These are phyloP conservation scores for Arabidopsis hybrid DNA, from an alignment of 441 rosid species.

Conservation along the genomic window DNA sequence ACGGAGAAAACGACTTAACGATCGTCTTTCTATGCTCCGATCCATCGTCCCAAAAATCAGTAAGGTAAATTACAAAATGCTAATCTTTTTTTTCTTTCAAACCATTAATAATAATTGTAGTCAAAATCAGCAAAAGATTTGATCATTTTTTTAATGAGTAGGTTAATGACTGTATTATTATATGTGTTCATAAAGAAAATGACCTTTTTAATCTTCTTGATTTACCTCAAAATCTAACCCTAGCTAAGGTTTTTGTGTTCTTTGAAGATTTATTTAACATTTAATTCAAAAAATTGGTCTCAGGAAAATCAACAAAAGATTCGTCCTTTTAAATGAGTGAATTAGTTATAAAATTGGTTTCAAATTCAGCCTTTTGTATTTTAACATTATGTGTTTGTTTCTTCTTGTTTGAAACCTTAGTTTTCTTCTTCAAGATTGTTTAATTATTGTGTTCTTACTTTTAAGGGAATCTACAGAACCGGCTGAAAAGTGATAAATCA, in stretches of 20 bases:
- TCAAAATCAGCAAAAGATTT: constrained; percentile 27
- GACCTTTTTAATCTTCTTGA: constrained; percentile 18
- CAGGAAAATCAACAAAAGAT: not conserved
- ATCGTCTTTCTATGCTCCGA: constrained; percentile 94
- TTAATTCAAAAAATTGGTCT: too few relatives aligned
- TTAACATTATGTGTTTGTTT: constrained; percentile 41
- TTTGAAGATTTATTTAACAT: not conserved
- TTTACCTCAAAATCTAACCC: constrained; percentile 5
- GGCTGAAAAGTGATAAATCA: constrained; percentile 27
- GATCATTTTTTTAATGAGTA: not conserved
- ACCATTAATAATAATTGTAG: not conserved
- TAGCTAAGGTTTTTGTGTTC: constrained; percentile 22
- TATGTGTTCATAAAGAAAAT: constrained; percentile 26
- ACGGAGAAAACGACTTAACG: constrained; percentile 89
- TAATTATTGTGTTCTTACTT: constrained; percentile 39
- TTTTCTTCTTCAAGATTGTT: constrained; percentile 27
- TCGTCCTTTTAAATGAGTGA: constrained; percentile 11
- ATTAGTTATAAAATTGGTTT: constrained; percentile 9
- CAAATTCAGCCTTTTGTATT: constrained; percentile 19
- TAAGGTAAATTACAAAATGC: constrained; percentile 58
- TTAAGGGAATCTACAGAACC: constrained; percentile 39
- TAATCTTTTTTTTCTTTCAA: not conserved
- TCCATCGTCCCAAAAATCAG: constrained; percentile 97
- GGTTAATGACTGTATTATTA: constrained; percentile 1
- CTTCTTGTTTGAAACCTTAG: constrained; percentile 26